Evolutionary conservation across 306 rosid genomes (phyloP), one percentile per base, ranked within the genome.

Genomic region (Trifolium subterraneum): DNA sequence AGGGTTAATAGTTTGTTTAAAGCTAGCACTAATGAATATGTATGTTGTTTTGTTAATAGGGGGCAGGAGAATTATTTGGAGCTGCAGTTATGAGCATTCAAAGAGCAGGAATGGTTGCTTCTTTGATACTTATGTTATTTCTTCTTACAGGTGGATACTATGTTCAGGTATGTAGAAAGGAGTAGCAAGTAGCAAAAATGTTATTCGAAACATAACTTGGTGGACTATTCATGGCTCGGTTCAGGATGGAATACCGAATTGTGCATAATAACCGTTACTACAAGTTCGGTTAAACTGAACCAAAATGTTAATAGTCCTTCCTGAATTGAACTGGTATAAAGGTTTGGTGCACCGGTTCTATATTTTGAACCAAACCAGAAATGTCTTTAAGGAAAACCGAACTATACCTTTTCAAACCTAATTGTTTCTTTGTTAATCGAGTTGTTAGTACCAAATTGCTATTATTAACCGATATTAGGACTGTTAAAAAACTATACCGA

Each of bases 31-130:
- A 62, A 66, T 66, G 56, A 23, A 14, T 36, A 38, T 20, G 38
- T 4, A 65, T 42, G 1, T 58, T 51, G 15, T 4, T 50, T n/a
- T 65, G 61, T 66, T 36, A 19, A 65, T 42, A 90, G 98, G 96
- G 98, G 3, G 98, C 98, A 13, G 98, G 98, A 77, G 98, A 94
- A 71, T 83, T 91, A n/a, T 91, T 91, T 83, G 98, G 98, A 83
- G 97, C 97, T 62, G 90, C 96, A 31, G 87, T 92, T 75, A 78
- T 94, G 90, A 94, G 98, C 67, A 89, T 88, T 36, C 90, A 83
- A 86, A 88, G 95, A 76, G 96, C 96, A 39, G 98, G 97, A 5
- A 90, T 88, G 91, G 84, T 91, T 80, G 97, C 98, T 50, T 91
- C 98, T 64, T 76, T 94, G 87, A 81, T 94, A 71, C 89, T 94